phyloP scores from a whole-genome alignment of 1,284 basidiomycete species.

The Amylostereum areolatum region DNA sequence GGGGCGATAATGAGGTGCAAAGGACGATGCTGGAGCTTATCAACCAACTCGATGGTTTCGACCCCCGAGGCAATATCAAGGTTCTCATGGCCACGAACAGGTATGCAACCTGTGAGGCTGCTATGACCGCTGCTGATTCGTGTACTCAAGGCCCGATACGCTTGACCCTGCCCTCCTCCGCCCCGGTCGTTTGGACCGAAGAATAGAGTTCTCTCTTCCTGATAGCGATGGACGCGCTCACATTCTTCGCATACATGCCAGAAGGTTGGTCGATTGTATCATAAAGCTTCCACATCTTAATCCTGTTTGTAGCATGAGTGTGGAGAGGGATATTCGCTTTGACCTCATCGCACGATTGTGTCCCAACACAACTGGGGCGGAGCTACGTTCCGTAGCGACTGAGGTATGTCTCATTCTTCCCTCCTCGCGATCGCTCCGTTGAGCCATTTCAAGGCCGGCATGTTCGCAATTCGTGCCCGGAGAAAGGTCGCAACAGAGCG shows the following conservation, averaged over 20 bases:
- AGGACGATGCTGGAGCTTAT: slow-evolving; percentile 99
- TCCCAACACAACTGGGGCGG: slow-evolving; percentile 97
- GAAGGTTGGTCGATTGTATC: slow-evolving; percentile 55
- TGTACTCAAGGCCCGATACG: slow-evolving; percentile 79
- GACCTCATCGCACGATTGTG: slow-evolving; percentile 96
- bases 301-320: slow-evolving; percentile 75
- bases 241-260: slow-evolving; percentile 94
- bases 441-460: slow-evolving; percentile 66
- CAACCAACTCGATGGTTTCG: slow-evolving; percentile 98
- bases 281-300: slow-evolving; percentile 6
- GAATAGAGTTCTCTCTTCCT: slow-evolving; percentile 94
- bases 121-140: slow-evolving; percentile 1
- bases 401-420: slow-evolving; percentile 49
- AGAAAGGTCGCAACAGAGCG: slow-evolving; percentile 97
- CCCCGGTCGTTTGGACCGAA: slow-evolving; percentile 93
- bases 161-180: slow-evolving; percentile 95
- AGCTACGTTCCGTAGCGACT: slow-evolving; percentile 93
- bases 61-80: slow-evolving; percentile 98
- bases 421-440: too few relatives aligned
- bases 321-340: slow-evolving; percentile 95
- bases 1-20: slow-evolving; percentile 99
- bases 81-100: slow-evolving; percentile 99
- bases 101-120: slow-evolving; percentile 31
- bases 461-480: slow-evolving; percentile 98
- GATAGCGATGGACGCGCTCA: slow-evolving; percentile 96